Evolutionary conservation across 2,329 filamentous ascomycete species (phyloP).

Genomic region (Corniculantispora saksenae): DNA sequence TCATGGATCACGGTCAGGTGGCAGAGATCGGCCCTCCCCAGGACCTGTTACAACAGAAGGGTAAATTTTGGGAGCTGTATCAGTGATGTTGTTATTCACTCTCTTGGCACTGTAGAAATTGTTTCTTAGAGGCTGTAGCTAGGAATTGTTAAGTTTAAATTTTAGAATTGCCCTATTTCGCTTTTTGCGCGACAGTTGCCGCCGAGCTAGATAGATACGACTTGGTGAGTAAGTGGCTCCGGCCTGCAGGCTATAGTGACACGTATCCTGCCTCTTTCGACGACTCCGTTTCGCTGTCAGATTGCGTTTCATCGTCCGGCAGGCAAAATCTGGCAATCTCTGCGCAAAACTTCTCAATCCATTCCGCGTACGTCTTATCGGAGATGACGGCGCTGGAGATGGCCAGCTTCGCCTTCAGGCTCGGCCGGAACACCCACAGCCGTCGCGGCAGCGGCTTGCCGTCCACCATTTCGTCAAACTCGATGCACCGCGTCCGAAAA

Average conservation of each 20-base stretch:
- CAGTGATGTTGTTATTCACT: not conserved
- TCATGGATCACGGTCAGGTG: constrained; percentile 22
- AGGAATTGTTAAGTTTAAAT: no score
- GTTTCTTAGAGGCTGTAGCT: no score
- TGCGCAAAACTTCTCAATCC: not conserved
- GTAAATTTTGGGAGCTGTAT: not conserved
- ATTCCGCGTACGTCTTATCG: not conserved
- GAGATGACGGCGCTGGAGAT: not conserved
- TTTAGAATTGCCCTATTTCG: no score
- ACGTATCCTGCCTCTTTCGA: no score
- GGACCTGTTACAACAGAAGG: constrained; percentile 13
- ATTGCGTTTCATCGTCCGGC: no score
- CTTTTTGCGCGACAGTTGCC: no score
- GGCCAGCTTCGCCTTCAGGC: not conserved
- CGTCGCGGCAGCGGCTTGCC: not conserved
- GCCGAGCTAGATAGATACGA: no score
- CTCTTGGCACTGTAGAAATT: no score
- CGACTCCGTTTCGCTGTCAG: no score
- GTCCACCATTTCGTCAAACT: not conserved
- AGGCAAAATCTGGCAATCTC: not conserved
- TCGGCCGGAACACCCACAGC: not conserved
- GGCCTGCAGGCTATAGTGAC: no score
- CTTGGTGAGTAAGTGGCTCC: no score
- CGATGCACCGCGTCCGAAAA: not conserved
- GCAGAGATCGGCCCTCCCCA: constrained; percentile 20